A percentile compares a stretch with the other conserved stretches of the same genome.
phyloP scores from a whole-genome alignment of 352 stramenopile genomes.

The Phytopythium cucurbitacearum region DNA sequence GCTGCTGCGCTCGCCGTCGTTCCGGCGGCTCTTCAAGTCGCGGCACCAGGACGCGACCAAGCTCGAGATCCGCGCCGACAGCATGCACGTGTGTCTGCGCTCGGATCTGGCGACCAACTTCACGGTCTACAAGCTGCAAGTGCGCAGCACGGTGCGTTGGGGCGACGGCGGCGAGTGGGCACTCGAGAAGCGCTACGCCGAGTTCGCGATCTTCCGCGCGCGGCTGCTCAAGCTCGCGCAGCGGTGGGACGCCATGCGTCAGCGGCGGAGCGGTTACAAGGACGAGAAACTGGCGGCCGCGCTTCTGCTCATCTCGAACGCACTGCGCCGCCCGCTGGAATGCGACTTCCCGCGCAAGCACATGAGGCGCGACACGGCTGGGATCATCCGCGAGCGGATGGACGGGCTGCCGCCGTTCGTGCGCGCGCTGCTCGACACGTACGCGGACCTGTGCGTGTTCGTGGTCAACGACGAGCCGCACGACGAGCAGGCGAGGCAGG shows the following conservation, averaged over 20 bases:
- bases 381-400: constrained; percentile 31
- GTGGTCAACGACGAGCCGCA: constrained; percentile 20
- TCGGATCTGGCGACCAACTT: constrained; percentile 18
- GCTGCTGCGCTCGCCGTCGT: constrained; percentile 32
- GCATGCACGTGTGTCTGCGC: constrained; percentile 12
- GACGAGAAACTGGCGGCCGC: constrained; percentile 10
- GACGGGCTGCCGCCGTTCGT: constrained; percentile 39
- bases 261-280: constrained; percentile 19
- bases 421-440: constrained; percentile 38
- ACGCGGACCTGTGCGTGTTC: constrained; percentile 51
- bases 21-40: constrained; percentile 52
- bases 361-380: constrained; percentile 33
- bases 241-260: constrained; percentile 27
- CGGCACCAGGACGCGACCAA: constrained; percentile 45
- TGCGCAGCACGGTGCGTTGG: constrained; percentile 25
- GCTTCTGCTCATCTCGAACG: constrained; percentile 40
- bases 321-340: constrained; percentile 37
- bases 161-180: constrained; percentile 33
- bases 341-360: constrained; percentile 46
- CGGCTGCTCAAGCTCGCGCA: constrained; percentile 34
- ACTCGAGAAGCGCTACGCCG: constrained; percentile 54
- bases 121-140: constrained; percentile 56
- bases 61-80: constrained; percentile 37
- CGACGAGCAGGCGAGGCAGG: constrained; percentile 12
- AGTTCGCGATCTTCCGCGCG: constrained; percentile 40